Evolutionary conservation across 192 early-diverging fungal genomes (phyloP), one percentile per base, ranked within the genome.

Genomic region (Linnemannia zychae): DNA sequence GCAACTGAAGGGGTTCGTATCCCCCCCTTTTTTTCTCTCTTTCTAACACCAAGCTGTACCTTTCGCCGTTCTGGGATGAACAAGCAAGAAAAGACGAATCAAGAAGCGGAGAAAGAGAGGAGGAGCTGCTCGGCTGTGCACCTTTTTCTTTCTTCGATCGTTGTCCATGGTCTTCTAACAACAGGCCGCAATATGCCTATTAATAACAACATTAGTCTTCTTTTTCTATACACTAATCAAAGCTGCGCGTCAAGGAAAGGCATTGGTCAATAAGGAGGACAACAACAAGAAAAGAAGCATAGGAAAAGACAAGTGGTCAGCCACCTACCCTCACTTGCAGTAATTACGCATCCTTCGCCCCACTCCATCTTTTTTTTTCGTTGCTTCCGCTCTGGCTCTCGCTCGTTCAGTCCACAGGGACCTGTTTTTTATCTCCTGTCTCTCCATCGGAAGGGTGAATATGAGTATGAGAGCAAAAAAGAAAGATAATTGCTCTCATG

Each of bases 401-500:
- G 52, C 11, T n/a, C 52, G 3, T 24, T 24, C 52, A 53, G 52
- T 53, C 22, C 52, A 24, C n/a, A 57, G 52, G 52, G 52, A n/a
- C 28, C 57, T 63, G 31, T 63, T 31, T 63, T 28, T 31, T 44
- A 44, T 44, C 40, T 9, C 57, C 57, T 63, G 24, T 60, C 15
- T 63, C 28, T 24, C 15, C 57, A 31, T 63, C 57, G 0, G 57
- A 24, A 18, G 7, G 20, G 24, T 24, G n/a, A 57, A 11, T 24
- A n/a, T 57, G 28, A 12, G 12, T 63, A 63, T 31, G 57, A 63
- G 57, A 63, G 57, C 57, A 63, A 63, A 63, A 63, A 22, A 63
- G 4, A 31, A 12, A 24, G 11, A 13, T 63, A 63, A 63, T 63
- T 63, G 57, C 57, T 63, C 57, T 63, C 57, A 63, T 63, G 57